phyloP scores from a whole-genome alignment of 768 basidiomycete species.

The Russula brevipes region DNA sequence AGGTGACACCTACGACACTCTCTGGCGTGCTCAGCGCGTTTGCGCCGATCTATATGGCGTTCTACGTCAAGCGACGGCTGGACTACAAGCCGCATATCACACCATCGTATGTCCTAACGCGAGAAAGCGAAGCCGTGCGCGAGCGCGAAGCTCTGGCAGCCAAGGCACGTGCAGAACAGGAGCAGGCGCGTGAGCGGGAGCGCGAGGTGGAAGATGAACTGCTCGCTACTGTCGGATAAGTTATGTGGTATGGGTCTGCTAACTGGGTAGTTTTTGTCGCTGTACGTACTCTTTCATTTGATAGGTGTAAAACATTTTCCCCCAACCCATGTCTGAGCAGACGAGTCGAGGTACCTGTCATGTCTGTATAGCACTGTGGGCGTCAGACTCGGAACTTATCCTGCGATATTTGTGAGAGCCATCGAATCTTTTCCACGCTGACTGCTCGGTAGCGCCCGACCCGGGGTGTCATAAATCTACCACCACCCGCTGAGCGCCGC shows the following conservation, averaged over 20 bases:
- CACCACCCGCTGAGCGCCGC: too few species aligned
- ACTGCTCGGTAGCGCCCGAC: too few species aligned
- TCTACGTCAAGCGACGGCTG: constrained; percentile 86
- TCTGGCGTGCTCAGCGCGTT: constrained; percentile 48
- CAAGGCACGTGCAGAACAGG: constrained; percentile 11
- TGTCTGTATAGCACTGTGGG: too few species aligned
- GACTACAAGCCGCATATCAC: constrained; percentile 61
- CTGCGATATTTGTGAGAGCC: too few species aligned
- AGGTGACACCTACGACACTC: constrained; percentile 69
- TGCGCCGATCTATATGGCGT: constrained; percentile 89
- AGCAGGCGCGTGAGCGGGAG: constrained; percentile 18
- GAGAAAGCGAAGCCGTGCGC: constrained; percentile 23
- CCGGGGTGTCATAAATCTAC: too few species aligned
- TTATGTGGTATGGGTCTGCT: background rate
- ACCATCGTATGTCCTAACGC: constrained; percentile 20
- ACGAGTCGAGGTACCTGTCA: too few species aligned
- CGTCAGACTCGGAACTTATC: too few species aligned
- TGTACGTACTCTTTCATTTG: too few species aligned
- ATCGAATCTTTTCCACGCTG: too few species aligned
- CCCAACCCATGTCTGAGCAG: too few species aligned
- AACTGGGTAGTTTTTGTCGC: too few species aligned
- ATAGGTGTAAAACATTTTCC: too few species aligned
- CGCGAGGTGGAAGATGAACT: constrained; percentile 24
- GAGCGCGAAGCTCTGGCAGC: constrained; percentile 16
- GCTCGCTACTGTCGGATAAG: constrained; percentile 10